phyloP scores from a whole-genome alignment of 129 eudicot genomes.

The Ambrosia trifida region DNA sequence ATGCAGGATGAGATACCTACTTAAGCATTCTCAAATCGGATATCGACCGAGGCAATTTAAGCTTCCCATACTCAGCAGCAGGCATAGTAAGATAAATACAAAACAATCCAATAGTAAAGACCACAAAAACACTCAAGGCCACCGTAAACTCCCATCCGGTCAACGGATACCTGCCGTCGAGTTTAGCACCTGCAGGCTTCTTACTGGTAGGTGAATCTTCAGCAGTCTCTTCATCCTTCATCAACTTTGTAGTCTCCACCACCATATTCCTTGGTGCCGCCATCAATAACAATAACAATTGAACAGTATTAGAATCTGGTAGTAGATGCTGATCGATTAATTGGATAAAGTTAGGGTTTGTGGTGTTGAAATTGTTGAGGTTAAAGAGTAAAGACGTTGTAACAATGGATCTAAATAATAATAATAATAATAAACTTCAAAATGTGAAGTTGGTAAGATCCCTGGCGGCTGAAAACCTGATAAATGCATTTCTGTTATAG shows the following conservation, averaged over 20 bases:
- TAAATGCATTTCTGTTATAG: no score
- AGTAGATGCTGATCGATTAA: not conserved
- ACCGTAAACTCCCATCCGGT: slow-evolving; percentile 74
- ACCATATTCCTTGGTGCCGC: slow-evolving; percentile 71
- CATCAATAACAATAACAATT: slow-evolving; percentile 37
- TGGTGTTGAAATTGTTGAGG: no score
- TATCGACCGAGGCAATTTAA: slow-evolving; percentile 74
- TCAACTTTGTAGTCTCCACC: slow-evolving; percentile 30
- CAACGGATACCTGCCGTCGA: slow-evolving; percentile 59
- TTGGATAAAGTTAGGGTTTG: no score
- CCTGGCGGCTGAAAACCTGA: no score
- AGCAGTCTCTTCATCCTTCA: slow-evolving; percentile 38
- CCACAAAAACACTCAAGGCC: slow-evolving; percentile 58
- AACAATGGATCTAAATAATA: no score
- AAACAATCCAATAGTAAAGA: slow-evolving; percentile 60
- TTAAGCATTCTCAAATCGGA: slow-evolving; percentile 85
- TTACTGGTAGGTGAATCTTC: slow-evolving; percentile 71
- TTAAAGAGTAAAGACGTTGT: no score
- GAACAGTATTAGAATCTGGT: no score
- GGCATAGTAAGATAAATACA: slow-evolving; percentile 82
- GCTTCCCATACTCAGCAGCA: slow-evolving; percentile 71
- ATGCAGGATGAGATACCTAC: slow-evolving; percentile 38
- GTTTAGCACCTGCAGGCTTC: slow-evolving; percentile 49
- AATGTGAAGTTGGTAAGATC: no score
- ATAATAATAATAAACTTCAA: no score